Percentiles rank a stretch among this genome's conserved stretches.
These are phyloP conservation scores for Arthroderma uncinatum DNA, from an alignment of 2,329 filamentous ascomycete genomes.

Conservation along the genomic window DNA sequence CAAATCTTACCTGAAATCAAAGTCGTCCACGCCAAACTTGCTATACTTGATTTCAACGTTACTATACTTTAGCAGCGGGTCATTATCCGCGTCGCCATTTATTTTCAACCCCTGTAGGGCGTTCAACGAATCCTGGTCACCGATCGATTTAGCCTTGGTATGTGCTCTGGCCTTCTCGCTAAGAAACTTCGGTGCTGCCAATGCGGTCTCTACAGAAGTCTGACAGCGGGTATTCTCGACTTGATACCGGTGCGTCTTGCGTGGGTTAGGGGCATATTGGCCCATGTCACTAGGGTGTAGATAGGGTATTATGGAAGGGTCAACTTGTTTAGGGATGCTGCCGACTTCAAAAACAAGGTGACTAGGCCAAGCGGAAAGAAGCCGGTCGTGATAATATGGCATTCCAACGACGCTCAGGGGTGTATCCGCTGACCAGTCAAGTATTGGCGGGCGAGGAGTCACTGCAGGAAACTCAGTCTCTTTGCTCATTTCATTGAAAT, in stretches of 20 bases:
- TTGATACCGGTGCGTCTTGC: constrained; percentile 67
- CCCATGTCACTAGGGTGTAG: constrained; percentile 64
- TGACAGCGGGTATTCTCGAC: constrained; percentile 61
- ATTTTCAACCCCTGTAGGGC: constrained; percentile 58
- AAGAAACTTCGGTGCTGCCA: constrained; percentile 76
- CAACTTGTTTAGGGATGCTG: constrained; percentile 64
- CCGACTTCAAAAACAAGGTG: constrained; percentile 77
- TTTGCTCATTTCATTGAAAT: constrained; percentile 71
- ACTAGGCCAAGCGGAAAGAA: constrained; percentile 82
- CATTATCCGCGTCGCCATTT: constrained; percentile 60
- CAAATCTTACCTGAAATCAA: constrained; percentile 79
- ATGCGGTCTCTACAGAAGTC: constrained; percentile 49
- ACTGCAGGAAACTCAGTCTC: constrained; percentile 67
- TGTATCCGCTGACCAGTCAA: constrained; percentile 63
- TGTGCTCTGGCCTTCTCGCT: constrained; percentile 77
- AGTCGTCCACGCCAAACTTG: constrained; percentile 97
- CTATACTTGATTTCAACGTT: constrained; percentile 98
- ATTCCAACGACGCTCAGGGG: constrained; percentile 79
- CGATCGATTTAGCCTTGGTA: constrained; percentile 31
- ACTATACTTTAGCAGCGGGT: constrained; percentile 79
- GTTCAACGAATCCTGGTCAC: constrained; percentile 36
- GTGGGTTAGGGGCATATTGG: constrained; percentile 65
- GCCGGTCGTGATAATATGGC: constrained; percentile 79
- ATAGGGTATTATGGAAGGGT: constrained; percentile 55
- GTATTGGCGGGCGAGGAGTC: constrained; percentile 47